phyloP scores from a whole-genome alignment of 2,329 filamentous ascomycete species.

The Xylaria sp. region DNA sequence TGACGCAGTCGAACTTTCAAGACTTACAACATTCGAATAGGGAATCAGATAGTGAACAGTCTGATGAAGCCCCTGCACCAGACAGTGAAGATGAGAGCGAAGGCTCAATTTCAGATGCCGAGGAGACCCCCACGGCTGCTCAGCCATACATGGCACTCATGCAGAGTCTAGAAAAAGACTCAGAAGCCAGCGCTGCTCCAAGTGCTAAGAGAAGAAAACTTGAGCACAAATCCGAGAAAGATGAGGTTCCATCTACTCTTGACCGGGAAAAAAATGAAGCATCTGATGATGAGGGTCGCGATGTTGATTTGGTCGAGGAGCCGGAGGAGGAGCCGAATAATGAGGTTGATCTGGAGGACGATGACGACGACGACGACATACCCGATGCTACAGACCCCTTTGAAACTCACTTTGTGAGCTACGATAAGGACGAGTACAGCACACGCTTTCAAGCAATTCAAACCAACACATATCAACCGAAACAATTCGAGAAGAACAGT shows the following conservation, averaged over 20 bases:
- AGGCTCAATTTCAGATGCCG: slow-evolving; percentile 44
- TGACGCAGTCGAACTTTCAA: background rate
- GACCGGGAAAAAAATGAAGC: slow-evolving; percentile 26
- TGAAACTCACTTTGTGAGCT: slow-evolving; percentile 69
- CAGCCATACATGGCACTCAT: slow-evolving; percentile 55
- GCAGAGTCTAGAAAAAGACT: slow-evolving; percentile 48
- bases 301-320: slow-evolving; percentile 43
- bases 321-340: slow-evolving; percentile 43
- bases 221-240: slow-evolving; percentile 33
- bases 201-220: slow-evolving; percentile 55
- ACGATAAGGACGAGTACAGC: slow-evolving; percentile 56
- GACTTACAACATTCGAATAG: slow-evolving; percentile 22
- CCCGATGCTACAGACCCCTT: slow-evolving; percentile 60
- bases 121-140: slow-evolving; percentile 33
- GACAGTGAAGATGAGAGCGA: slow-evolving; percentile 41
- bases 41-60: slow-evolving; percentile 31
- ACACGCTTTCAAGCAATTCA: slow-evolving; percentile 48
- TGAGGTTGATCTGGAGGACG: slow-evolving; percentile 32
- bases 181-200: slow-evolving; percentile 39
- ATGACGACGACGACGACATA: slow-evolving; percentile 47
- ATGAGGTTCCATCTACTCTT: slow-evolving; percentile 18
- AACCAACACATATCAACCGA: slow-evolving; percentile 46
- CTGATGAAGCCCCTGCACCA: slow-evolving; percentile 37
- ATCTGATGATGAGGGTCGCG: slow-evolving; percentile 35
- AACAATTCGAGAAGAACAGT: slow-evolving; percentile 42